phyloP scores from a whole-genome alignment of 116 monocot species.

The Papilionanthe hybrid region DNA sequence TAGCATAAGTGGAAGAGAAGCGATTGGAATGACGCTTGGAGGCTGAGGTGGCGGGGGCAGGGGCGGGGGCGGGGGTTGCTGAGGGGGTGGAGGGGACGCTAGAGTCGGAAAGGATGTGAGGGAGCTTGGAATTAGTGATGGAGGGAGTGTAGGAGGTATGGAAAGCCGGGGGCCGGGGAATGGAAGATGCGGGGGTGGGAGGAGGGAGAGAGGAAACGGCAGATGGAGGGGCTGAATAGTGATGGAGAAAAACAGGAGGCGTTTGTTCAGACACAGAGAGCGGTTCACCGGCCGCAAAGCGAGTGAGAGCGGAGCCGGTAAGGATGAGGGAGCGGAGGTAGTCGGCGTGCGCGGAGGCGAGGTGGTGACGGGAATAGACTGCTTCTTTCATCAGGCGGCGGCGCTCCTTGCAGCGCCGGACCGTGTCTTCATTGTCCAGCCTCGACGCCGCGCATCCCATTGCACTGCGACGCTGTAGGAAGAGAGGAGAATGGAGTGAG shows the following conservation, averaged over 20 bases:
- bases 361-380: constrained; percentile 60
- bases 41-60: constrained; percentile 9
- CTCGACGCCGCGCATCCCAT: constrained; percentile 79
- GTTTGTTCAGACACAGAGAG: constrained; percentile 64
- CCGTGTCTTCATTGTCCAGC: constrained; percentile 67
- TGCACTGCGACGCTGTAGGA: not conserved
- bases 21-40: constrained; percentile 14
- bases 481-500: not conserved
- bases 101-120: constrained; percentile 24
- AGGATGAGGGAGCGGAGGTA: constrained; percentile 69
- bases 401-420: constrained; percentile 81
- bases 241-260: constrained; percentile 46
- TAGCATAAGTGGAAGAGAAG: constrained; percentile 24
- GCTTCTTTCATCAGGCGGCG: constrained; percentile 70
- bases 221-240: not conserved
- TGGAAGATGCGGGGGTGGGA: constrained; percentile 1
- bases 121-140: constrained; percentile 15
- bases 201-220: constrained; percentile 12
- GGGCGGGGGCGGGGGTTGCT: constrained; percentile 11
- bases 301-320: constrained; percentile 57
- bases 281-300: constrained; percentile 67
- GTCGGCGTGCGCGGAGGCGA: constrained; percentile 79
- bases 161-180: constrained; percentile 8
- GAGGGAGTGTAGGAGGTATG: constrained; percentile 11
- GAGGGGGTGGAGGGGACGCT: constrained; percentile 8